Base-by-base conservation (phyloP, 2,329 filamentous ascomycete genomes). In the Chaetomiaceae sp. region DNA sequence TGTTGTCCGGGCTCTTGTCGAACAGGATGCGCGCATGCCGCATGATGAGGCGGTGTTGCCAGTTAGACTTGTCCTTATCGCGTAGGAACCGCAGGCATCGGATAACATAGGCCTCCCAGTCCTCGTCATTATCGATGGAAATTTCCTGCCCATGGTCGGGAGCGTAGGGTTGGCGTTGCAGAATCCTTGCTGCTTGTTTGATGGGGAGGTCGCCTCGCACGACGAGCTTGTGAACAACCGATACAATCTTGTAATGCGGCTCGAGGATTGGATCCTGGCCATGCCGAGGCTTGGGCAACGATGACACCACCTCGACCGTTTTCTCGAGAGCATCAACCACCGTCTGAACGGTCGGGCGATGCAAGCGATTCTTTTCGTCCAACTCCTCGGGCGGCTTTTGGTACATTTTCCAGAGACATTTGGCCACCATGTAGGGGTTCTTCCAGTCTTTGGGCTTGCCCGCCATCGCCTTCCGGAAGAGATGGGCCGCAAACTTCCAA, bases 31-130 rank as follows among this genome's bases (percentile, higher is more conserved):
- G 73, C 1, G 81, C 76, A 63, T 89, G 85, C 21, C 90, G 84
- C 64, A 86, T 85, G 48, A 90, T 89, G 72, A 96, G 90, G 18
- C 91, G 86, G 67, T 96, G 91, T 65, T 96, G 91, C 91, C 91
- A 96, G 63, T 94, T 92, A 0, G 89, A 87, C 73, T 95, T 95
- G 70, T 96, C 91, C 56, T 90, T 90, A 44, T 83, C 80, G 11
- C 77, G 75, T 9, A 84, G 65, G 48, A 74, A 74, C 7, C 70
- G 70, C 36, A 84, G 64, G 41, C 72, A 78, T 43, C 73, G 72
- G 34, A 81, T 76, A 5, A 82, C 69, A 45, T 78, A 81, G 30
- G 73, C 71, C 42, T 81, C 75, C 80, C 80, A 77, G 70, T 82
- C 80, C 61, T 89, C 88, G 1, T 73, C 63, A 43, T 82, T 78